Conservation (phyloP, 345 rosid genomes). For the Erucastrum elatum region DNA sequence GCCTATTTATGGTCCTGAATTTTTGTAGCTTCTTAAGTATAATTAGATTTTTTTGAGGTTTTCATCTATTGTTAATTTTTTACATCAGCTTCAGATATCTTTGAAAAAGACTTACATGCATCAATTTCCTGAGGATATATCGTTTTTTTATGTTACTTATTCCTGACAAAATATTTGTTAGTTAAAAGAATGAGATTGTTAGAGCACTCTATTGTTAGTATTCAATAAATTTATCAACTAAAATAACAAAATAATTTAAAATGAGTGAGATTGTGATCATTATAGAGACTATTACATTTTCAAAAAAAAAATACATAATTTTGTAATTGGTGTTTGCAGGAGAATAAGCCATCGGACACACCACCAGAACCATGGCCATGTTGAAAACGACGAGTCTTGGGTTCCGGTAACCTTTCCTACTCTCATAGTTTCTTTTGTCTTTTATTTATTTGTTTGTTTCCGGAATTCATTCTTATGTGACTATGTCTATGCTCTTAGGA, state of each 20-base stretch:
- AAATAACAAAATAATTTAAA: too few species aligned
- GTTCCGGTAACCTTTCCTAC: conserved; percentile 53
- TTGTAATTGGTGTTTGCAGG: conserved; percentile 43
- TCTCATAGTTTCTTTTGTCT: neutral
- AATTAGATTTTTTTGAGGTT: neutral
- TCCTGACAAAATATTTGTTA: neutral
- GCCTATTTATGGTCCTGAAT: conserved; percentile 28
- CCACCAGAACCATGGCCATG: conserved; percentile 87
- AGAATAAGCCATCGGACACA: conserved; percentile 89
- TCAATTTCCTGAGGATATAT: neutral
- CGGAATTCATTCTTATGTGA: neutral
- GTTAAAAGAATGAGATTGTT: neutral
- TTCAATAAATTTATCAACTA: too few species aligned
- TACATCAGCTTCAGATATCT: neutral
- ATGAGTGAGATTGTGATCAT: conserved; percentile 2
- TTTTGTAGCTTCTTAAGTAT: neutral
- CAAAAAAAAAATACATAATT: neutral
- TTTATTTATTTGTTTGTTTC: neutral
- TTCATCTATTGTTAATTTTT: neutral
- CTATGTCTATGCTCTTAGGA: conserved; percentile 2
- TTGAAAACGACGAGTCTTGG: conserved; percentile 88
- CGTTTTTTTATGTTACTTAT: neutral
- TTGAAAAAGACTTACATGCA: neutral
- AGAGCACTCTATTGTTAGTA: neutral
- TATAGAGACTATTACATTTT: neutral